Conservation (phyloP, 176 grass and related monocot genomes). For the Typha latifolia region DNA sequence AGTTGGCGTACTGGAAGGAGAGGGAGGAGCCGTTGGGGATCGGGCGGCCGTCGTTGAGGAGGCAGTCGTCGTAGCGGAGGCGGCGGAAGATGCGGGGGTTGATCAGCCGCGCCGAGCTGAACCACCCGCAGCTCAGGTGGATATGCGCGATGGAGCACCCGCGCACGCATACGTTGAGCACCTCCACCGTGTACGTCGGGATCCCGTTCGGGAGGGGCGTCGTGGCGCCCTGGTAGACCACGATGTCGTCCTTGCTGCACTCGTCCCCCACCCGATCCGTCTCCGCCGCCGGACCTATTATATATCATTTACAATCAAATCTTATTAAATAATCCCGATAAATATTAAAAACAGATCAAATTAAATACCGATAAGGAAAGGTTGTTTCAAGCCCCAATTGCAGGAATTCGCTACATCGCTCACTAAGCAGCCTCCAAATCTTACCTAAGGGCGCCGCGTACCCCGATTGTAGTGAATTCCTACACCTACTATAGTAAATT, state of each 20-base stretch:
- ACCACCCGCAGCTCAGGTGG: slow-evolving; percentile 88
- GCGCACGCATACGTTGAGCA: slow-evolving; percentile 50
- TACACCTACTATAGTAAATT: no score
- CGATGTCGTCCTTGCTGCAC: slow-evolving; percentile 35
- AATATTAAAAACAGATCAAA: no score
- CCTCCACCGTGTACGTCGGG: slow-evolving; percentile 72
- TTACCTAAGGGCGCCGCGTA: no score
- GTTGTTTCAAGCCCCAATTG: no score
- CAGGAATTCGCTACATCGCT: no score
- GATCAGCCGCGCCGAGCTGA: slow-evolving; percentile 73
- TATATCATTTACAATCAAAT: no score
- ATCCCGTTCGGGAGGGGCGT: slow-evolving; percentile 37
- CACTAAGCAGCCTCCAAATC: no score
- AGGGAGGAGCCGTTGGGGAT: slow-evolving; percentile 46
- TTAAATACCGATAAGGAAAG: no score
- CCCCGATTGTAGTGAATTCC: no score
- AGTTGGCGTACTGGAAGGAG: slow-evolving; percentile 90
- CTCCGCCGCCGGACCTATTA: neutral
- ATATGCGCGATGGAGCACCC: slow-evolving; percentile 47
- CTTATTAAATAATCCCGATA: no score
- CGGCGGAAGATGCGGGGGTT: slow-evolving; percentile 76
- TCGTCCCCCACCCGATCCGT: slow-evolving; percentile 26
- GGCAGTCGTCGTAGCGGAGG: slow-evolving; percentile 60
- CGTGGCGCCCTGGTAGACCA: slow-evolving; percentile 42
- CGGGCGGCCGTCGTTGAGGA: slow-evolving; percentile 70